A percentile compares a stretch with the other conserved stretches of the same genome.
Conservation (phyloP, 148 eudicot genomes). For the Fagopyrum tataricum region DNA sequence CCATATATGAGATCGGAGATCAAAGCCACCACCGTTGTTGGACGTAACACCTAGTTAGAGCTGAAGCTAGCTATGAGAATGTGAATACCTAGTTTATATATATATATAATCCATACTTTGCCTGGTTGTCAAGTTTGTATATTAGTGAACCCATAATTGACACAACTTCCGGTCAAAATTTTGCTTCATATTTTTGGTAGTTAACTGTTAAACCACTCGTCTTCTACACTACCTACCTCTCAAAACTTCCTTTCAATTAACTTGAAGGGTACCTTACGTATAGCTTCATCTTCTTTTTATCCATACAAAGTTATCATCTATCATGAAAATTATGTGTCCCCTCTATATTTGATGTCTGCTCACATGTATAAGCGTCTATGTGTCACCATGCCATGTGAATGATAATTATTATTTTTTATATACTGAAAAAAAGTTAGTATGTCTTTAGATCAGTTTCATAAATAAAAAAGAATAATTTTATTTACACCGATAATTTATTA, state of each 20-base stretch:
- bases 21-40: neutral
- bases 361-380: too few species aligned
- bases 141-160: neutral
- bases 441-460: too few species aligned
- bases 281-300: too few species aligned
- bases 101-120: neutral
- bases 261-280: too few species aligned
- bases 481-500: too few species aligned
- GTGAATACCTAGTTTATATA: neutral
- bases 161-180: slow-evolving; percentile 3
- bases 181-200: neutral
- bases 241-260: neutral
- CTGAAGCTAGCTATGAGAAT: neutral
- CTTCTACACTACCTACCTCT: neutral
- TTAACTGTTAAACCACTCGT: neutral
- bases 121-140: neutral
- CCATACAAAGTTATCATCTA: too few species aligned
- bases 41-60: neutral
- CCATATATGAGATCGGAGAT: neutral
- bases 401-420: too few species aligned
- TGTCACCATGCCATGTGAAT: too few species aligned
- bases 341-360: too few species aligned
- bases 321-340: too few species aligned
- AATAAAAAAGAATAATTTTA: too few species aligned
- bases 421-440: too few species aligned